Base-by-base conservation (phyloP, 257 asterid genomes). In the Scutellaria barbata region DNA sequence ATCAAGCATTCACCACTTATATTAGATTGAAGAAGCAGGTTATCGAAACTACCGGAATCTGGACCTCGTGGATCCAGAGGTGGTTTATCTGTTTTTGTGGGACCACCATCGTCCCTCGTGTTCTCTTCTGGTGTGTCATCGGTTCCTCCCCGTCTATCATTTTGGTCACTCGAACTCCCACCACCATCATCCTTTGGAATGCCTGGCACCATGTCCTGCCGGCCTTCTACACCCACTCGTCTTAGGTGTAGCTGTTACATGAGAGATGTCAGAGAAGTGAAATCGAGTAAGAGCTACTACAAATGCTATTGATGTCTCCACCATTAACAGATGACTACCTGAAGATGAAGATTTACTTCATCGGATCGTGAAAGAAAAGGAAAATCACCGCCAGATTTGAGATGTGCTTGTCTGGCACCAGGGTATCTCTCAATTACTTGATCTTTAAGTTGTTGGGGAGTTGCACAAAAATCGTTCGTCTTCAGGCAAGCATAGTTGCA, bases 321-420 rank as follows among this genome's bases (percentile, higher is more conserved):
- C 39, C 18, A 52, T 59, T 8, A 35, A 74, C 37, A 33, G 16
- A 56, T n/a, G 46, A n/a, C 17, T 80, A 92, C 99, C 99, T 89
- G 99, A 82, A 95, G 99, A 80, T 95, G 96, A 75, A 92, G 96
- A 84, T 89, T 92, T 68, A 95, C 92, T 92, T 95, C 99, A 79
- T 88, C 99, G 0, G 99, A 85, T 25, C 97, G 84, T 6, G 98
- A 95, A 76, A 92, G 99, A 76, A 95, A 95, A 64, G 97, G 99
- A 71, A 92, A 92, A 80, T 89, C 98, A 40, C 99, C 97, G 42
- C 98, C 98, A 6, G 90, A 76, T 81, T 95, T 92, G 80, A 95
- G 85, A 77, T 85, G 56, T 16, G 98, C 99, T 79, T 80, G 90
- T 81, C 96, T 87, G 33, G 96, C 99, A 60, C 88, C 96, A n/a